Conservation (phyloP, 805 yeast genomes). For the Hyphopichia homilentoma region DNA sequence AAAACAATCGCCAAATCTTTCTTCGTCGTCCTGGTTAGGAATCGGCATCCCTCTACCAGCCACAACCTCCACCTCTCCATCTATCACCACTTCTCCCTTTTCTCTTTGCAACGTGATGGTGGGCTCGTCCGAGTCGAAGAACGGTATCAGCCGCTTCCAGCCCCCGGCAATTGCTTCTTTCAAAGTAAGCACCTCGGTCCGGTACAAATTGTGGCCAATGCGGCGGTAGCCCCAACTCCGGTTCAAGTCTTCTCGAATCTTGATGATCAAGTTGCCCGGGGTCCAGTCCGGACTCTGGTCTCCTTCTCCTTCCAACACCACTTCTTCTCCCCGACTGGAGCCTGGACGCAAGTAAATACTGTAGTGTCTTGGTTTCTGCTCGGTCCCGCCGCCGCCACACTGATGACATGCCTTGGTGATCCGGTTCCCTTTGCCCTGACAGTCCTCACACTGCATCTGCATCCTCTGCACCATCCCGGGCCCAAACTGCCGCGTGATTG, state of each 20-base stretch:
- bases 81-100: constrained; percentile 47
- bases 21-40: constrained; percentile 29
- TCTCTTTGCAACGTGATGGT: constrained; percentile 45
- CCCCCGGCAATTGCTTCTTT: constrained; percentile 75
- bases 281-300: constrained; percentile 79
- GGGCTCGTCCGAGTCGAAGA: constrained; percentile 58
- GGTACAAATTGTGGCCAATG: constrained; percentile 64
- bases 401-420: constrained; percentile 60
- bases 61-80: constrained; percentile 71
- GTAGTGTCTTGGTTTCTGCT: constrained; percentile 52
- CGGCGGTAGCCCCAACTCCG: constrained; percentile 84
- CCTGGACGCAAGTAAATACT: constrained; percentile 70
- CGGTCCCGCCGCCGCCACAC: constrained; percentile 72
- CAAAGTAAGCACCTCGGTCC: constrained; percentile 73
- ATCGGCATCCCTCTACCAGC: constrained; percentile 86
- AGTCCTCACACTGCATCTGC: constrained; percentile 73
- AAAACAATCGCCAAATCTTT: constrained; percentile 46
- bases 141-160: constrained; percentile 68
- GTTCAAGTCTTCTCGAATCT: constrained; percentile 49
- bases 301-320: constrained; percentile 68
- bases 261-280: constrained; percentile 76
- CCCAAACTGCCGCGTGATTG: constrained; percentile 70
- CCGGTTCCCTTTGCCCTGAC: constrained; percentile 73
- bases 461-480: constrained; percentile 89
- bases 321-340: constrained; percentile 53